These are phyloP conservation scores for Fusarium sp. DNA, from an alignment of 2,329 filamentous ascomycete genomes.

Conservation along the genomic window DNA sequence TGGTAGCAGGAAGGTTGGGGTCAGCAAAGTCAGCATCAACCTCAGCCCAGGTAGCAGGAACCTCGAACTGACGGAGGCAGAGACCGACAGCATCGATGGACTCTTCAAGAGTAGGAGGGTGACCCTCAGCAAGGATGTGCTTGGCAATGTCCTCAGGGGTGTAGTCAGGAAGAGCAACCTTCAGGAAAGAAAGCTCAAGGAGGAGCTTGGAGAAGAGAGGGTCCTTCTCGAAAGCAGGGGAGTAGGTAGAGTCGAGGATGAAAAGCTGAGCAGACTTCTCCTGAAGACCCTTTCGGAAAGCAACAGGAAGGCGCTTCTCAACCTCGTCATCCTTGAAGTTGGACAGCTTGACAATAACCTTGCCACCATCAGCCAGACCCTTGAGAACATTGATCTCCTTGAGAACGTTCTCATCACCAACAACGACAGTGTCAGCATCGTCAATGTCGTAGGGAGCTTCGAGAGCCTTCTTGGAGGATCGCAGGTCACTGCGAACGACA, in stretches of 20 bases:
- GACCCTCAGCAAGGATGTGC: conserved; percentile 69
- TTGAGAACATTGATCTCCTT: conserved; percentile 80
- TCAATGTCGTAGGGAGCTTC: conserved; percentile 86
- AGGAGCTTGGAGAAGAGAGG: conserved; percentile 74
- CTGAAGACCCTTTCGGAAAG: conserved; percentile 77
- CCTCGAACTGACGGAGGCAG: conserved; percentile 77
- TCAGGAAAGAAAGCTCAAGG: conserved; percentile 85
- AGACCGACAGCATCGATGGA: conserved; percentile 75
- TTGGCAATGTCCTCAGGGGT: conserved; percentile 74
- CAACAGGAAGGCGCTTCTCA: conserved; percentile 83
- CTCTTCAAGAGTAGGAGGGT: conserved; percentile 63
- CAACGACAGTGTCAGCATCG: conserved; percentile 80
- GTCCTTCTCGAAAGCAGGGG: conserved; percentile 76
- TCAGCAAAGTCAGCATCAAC: conserved; percentile 65
- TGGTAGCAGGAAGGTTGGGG: conserved; percentile 68
- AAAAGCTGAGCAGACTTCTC: conserved; percentile 78
- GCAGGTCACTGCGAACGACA: conserved; percentile 84
- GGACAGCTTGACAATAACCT: conserved; percentile 80
- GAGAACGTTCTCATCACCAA: conserved; percentile 84
- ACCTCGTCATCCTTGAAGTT: conserved; percentile 88
- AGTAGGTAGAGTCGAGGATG: conserved; percentile 78
- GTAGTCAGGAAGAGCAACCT: conserved; percentile 76
- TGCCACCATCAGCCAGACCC: conserved; percentile 76
- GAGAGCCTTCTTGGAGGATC: conserved; percentile 83
- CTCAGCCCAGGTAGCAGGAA: conserved; percentile 84